phyloP scores from a whole-genome alignment of 1,284 basidiomycete genomes.

The Malassezia dermatis region DNA sequence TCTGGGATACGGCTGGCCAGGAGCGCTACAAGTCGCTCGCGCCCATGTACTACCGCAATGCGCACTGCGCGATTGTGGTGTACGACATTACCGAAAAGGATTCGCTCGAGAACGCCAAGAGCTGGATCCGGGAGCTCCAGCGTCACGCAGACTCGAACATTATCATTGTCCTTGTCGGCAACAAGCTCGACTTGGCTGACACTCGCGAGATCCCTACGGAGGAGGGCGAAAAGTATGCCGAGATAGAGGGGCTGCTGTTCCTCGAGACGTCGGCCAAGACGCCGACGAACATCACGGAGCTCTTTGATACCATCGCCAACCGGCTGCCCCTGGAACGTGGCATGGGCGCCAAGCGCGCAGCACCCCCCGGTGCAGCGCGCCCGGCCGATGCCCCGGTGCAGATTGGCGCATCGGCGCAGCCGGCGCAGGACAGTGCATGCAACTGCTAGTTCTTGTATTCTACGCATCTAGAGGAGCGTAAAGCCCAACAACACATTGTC shows the following conservation, averaged over 20 bases:
- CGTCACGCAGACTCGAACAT: conserved; percentile 94
- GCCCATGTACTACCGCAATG: conserved; percentile 48
- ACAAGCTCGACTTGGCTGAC: conserved; percentile 74
- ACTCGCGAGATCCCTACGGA: conserved; percentile 49
- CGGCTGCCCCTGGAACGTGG: conserved; percentile 39
- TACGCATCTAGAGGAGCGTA: conserved; percentile 14
- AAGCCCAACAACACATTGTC: conserved; percentile 77
- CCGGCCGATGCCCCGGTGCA: conserved; percentile 11
- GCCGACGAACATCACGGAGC: conserved; percentile 73
- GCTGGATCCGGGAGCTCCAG: conserved; percentile 92
- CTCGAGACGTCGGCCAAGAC: conserved; percentile 90
- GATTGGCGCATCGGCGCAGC: not conserved
- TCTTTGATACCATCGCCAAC: conserved; percentile 50
- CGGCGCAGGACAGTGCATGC: conserved; percentile 9
- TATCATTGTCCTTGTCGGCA: conserved; percentile 70
- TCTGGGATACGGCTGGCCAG: conserved; percentile 82
- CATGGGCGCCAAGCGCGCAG: conserved; percentile 16
- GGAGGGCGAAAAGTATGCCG: conserved; percentile 74
- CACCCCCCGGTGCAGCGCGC: not conserved
- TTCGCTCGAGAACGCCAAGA: conserved; percentile 85
- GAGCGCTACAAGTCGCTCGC: conserved; percentile 60
- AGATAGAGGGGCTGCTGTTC: conserved; percentile 91
- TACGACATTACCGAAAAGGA: conserved; percentile 45
- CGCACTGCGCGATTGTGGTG: conserved; percentile 45
- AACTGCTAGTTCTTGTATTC: conserved; percentile 10